Evolutionary conservation across 1,284 basidiomycete genomes (phyloP).

Genomic region (Calocybe gambosa): DNA sequence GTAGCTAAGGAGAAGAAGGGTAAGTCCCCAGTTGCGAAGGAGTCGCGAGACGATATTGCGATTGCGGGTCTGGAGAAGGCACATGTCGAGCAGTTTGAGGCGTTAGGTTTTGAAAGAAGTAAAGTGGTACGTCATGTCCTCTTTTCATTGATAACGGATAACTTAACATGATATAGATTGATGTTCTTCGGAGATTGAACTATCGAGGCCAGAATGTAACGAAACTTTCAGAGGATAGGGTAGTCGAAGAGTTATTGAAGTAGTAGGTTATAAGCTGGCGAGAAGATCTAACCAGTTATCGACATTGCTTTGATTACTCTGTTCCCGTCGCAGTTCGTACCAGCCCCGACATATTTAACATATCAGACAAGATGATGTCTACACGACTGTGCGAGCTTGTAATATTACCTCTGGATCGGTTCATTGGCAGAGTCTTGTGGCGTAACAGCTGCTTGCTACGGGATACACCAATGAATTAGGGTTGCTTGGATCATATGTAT

Average conservation of each 20-base stretch:
- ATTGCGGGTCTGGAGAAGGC: conserved; percentile 70
- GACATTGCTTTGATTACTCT: conserved; percentile 5
- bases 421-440: no score
- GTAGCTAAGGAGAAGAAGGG: conserved; percentile 34
- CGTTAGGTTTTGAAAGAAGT: conserved; percentile 63
- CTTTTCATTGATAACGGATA: conserved; percentile 2
- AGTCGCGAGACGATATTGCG: conserved; percentile 54
- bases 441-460: no score
- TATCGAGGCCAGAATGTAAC: conserved; percentile 71
- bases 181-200: conserved; percentile 82
- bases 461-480: no score
- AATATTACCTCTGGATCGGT: no score
- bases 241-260: conserved; percentile 46
- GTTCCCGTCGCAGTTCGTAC: conserved; percentile 3
- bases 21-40: conserved; percentile 20
- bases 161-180: conserved; percentile 49
- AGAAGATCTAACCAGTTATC: conserved; percentile 1
- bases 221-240: conserved; percentile 41
- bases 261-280: conserved; percentile 17
- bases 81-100: conserved; percentile 71
- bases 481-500: no score
- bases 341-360: neutral
- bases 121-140: conserved; percentile 64
- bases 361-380: neutral
- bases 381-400: no score